phyloP scores from a whole-genome alignment of 2,329 filamentous ascomycete genomes.

The Gaeumannomyces tritici region DNA sequence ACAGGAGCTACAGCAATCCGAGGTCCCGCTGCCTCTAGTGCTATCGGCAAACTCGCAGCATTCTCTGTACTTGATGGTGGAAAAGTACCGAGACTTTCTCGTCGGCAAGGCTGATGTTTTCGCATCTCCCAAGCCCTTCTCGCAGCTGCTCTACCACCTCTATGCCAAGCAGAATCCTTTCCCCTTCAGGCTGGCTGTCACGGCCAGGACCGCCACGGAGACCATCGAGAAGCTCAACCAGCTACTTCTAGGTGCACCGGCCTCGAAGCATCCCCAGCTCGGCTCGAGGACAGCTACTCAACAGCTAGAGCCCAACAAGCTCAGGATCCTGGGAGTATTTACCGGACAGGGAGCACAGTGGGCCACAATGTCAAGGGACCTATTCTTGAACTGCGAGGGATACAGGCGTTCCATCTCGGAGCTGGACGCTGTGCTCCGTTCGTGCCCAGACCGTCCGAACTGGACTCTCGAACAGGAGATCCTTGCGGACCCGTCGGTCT shows the following conservation, averaged over 20 bases:
- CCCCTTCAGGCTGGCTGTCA: slow-evolving; percentile 18
- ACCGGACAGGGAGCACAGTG: slow-evolving; percentile 37
- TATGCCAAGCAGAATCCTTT: slow-evolving; percentile 20
- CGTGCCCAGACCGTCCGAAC: slow-evolving; percentile 14
- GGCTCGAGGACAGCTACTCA: background rate
- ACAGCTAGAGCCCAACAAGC: background rate
- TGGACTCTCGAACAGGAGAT: slow-evolving; percentile 26
- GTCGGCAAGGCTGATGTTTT: slow-evolving; percentile 1
- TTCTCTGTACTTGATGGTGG: slow-evolving; percentile 19
- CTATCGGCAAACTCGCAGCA: slow-evolving; percentile 26
- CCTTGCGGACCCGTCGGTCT: slow-evolving; percentile 14
- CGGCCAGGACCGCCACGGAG: slow-evolving; percentile 13
- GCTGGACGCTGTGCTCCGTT: slow-evolving; percentile 20
- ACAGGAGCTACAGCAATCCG: background rate
- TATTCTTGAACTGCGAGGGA: slow-evolving; percentile 17
- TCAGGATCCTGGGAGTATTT: slow-evolving; percentile 23
- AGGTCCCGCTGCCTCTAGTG: slow-evolving; percentile 19
- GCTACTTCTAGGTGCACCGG: background rate
- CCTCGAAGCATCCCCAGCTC: background rate
- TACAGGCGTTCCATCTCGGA: slow-evolving; percentile 22
- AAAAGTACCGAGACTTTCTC: slow-evolving; percentile 20
- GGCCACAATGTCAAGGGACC: slow-evolving; percentile 26
- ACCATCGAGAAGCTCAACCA: slow-evolving; percentile 15
- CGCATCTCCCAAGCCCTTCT: slow-evolving; percentile 2
- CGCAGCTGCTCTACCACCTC: slow-evolving; percentile 22